phyloP scores from a whole-genome alignment of 305 asterid species.

The Rubia peregrina region DNA sequence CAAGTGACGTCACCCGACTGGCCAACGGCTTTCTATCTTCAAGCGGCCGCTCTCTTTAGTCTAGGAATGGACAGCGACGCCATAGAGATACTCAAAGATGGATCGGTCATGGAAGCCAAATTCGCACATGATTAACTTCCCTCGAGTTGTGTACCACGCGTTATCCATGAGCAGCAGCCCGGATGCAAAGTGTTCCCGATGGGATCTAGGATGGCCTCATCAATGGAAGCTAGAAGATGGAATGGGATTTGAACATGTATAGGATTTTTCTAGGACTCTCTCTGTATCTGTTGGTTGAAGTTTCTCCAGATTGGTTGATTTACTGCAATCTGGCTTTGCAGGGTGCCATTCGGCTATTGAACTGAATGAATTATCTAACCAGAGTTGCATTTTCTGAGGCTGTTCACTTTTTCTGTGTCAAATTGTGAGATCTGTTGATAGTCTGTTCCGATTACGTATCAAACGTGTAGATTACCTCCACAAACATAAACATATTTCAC shows the following conservation, averaged over 20 bases:
- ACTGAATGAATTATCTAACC: not conserved
- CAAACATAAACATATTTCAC: too few species aligned
- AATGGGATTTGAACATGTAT: slow-evolving; percentile 17
- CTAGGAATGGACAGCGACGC: slow-evolving; percentile 44
- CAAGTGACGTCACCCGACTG: slow-evolving; percentile 39
- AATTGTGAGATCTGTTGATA: not conserved
- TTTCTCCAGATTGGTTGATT: slow-evolving; percentile 3
- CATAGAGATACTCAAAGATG: slow-evolving; percentile 34
- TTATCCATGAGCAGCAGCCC: slow-evolving; percentile 41
- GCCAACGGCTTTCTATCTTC: slow-evolving; percentile 46
- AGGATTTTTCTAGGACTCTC: slow-evolving; percentile 6
- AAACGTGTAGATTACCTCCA: too few species aligned
- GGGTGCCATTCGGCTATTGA: not conserved
- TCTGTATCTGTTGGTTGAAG: slow-evolving; percentile 6
- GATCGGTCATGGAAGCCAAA: slow-evolving; percentile 24
- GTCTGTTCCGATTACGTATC: not conserved
- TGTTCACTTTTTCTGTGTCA: not conserved
- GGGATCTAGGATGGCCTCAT: slow-evolving; percentile 28
- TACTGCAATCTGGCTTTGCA: slow-evolving; percentile 11
- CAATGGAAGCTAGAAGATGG: slow-evolving; percentile 29
- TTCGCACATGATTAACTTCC: slow-evolving; percentile 35
- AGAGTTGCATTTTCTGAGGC: not conserved
- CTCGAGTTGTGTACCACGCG: slow-evolving; percentile 36
- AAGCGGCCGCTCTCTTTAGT: slow-evolving; percentile 40
- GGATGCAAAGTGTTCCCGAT: slow-evolving; percentile 31